Base-by-base conservation (phyloP, 768 basidiomycete species). In the Podaxis sp. region DNA sequence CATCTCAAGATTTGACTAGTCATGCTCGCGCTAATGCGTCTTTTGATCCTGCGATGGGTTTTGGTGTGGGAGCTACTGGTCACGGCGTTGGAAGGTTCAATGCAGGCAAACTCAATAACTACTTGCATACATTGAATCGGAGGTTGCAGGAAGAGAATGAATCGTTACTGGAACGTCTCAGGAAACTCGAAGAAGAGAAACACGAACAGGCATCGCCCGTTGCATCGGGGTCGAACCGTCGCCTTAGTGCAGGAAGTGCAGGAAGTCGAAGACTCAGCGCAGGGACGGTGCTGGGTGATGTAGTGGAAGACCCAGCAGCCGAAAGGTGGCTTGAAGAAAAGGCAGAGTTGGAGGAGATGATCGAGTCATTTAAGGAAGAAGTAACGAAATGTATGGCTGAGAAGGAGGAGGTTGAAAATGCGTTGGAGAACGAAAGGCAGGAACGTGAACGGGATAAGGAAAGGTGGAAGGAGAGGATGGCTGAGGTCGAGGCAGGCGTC, bases 61-160 rank as follows among this genome's bases (percentile, higher is more conserved):
- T 89, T 50, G 88, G 85, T 7, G 80, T 82, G 5, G 82, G 82
- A 32, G 32, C 32, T 32, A 32, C 32, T 25, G 84, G 82, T 16
- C 82, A 84, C 46, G 89, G 86, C 16, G 83, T 91, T 32, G 87
- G 88, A 14, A 78, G 88, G 28, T 94, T 94, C 73, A 92, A 95
- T 70, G 90, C 90, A 2, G 81, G 82, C 16, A 96, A 94, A 73
- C 72, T 96, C 64, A 95, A 96, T 62, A 79, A 81, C 10, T 95
- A 96, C 70, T 72, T 96, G 67, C 91, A 95, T 72, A 87, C 89
- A 9, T 77, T 96, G 54, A 96, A 96, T 71, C 77, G 87, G 47
- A 80, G 88, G 58, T 70, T 96, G 57, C 89, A 91, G 65, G 90
- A 93, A 70, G 94, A 96, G 76, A 95, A 95, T 69, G 82, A 91